These are phyloP conservation scores for Backusella morwellensis DNA, from an alignment of 192 early-diverging fungal species.

Conservation along the genomic window DNA sequence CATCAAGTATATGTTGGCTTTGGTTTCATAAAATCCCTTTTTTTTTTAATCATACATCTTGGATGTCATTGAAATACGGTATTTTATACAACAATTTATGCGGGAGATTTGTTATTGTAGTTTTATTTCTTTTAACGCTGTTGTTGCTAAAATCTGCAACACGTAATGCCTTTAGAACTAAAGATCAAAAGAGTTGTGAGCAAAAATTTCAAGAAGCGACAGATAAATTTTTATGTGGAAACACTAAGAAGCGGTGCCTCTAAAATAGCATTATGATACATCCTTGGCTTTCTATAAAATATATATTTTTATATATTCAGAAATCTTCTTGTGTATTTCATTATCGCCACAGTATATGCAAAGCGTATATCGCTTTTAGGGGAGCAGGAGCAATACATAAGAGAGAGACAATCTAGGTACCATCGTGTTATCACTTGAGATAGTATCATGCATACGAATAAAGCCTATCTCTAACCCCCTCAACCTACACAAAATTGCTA, in stretches of 20 bases:
- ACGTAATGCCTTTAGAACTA: background rate
- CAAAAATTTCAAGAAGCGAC: background rate
- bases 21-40: background rate
- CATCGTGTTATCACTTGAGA: background rate
- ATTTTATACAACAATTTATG: background rate
- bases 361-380: background rate
- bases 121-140: background rate
- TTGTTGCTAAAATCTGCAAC: background rate
- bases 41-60: no score
- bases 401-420: background rate
- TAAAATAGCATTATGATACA: background rate
- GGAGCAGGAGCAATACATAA: background rate
- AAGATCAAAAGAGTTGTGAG: background rate
- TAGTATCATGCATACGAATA: conserved; percentile 1
- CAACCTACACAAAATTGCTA: background rate
- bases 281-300: background rate
- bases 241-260: background rate
- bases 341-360: background rate
- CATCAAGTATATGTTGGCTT: background rate
- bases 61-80: background rate
- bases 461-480: background rate
- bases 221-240: background rate
- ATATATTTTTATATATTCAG: background rate
- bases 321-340: background rate
- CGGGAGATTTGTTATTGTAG: background rate